These are phyloP conservation scores for Rhodotorula sp. DNA, from an alignment of 1,284 basidiomycete genomes.

Conservation along the genomic window DNA sequence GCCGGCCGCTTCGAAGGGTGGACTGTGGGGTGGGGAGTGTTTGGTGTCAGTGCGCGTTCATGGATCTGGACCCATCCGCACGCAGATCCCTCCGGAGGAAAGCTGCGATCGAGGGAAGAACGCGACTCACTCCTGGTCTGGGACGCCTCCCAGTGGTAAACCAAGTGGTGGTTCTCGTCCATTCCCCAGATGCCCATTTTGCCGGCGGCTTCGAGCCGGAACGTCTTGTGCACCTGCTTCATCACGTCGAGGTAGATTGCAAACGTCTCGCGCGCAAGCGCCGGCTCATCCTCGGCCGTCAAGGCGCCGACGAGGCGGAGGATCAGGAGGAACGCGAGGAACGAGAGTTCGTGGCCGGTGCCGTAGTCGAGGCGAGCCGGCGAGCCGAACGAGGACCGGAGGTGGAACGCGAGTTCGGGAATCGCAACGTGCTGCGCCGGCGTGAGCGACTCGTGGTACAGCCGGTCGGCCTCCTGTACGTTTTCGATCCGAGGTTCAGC, in stretches of 20 bases:
- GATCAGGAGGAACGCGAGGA: constrained; percentile 70
- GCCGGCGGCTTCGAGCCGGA: constrained; percentile 90
- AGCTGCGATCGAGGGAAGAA: background rate
- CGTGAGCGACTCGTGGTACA: background rate
- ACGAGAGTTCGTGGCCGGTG: constrained; percentile 90
- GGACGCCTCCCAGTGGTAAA: constrained; percentile 84
- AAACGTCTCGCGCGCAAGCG: constrained; percentile 56
- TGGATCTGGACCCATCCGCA: too few relatives aligned
- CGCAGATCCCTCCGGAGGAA: background rate
- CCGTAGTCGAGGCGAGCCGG: constrained; percentile 93
- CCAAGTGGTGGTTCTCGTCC: constrained; percentile 74
- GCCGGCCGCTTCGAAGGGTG: constrained; percentile 61
- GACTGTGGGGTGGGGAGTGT: background rate
- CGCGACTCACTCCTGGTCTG: constrained; percentile 61
- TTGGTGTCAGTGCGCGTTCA: background rate
- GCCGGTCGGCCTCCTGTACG: background rate
- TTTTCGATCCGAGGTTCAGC: background rate
- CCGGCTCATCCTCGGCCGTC: constrained; percentile 46
- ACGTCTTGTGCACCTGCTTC: constrained; percentile 82
- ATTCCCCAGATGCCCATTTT: constrained; percentile 98
- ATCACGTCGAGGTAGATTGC: constrained; percentile 74
- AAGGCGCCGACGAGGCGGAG: constrained; percentile 50
- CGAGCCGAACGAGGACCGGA: constrained; percentile 84
- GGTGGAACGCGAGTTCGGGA: constrained; percentile 67
- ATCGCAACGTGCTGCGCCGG: constrained; percentile 46